Base-by-base conservation (phyloP, 2,329 filamentous ascomycete genomes). In the Keithomyces neogunnii region DNA sequence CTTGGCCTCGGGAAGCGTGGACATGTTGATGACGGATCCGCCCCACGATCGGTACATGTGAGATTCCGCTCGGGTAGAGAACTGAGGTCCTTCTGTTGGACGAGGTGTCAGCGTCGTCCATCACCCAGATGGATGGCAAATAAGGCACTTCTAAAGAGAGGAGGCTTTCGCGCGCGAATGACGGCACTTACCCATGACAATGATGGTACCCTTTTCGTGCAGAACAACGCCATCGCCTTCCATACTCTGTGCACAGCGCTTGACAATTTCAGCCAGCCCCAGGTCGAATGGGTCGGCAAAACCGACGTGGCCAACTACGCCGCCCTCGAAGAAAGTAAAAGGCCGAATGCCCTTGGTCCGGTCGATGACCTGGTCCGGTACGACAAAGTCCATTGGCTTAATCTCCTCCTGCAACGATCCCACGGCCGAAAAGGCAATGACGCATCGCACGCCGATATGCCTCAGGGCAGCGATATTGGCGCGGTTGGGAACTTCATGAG, bases 381-480 rank as follows among this genome's bases (percentile, higher is more conserved):
- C 80, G 48, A 97, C 88, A 69, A 99, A 99, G 75, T 99, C 93
- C 72, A 93, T 86, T 43, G 93, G 93, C 72, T 88, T 89, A 69
- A 99, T 92, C 64, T 89, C 82, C 74, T 96, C 93, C 66, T 87
- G 89, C 66, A 99, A 75, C 63, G 86, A 92, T 56, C 93, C 93
- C 52, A 99, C 93, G 47, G 93, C 93, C 57, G 86, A 92, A 75
- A 99, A 99, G 57, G 92, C 90, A 65, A 99, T 88, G 67, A 97
- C 82, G 66, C 84, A 88, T 63, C 91, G 85, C 45, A 97, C 93
- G 59, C 93, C 93, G 55, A 99, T 77, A 62, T 82, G 84, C 58
- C 93, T 85, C 56, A 99, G 78, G n/a, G 93, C 93, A n/a, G 93
- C 92, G 63, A 99, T 95, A 75, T 97, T 99, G 70, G 93, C 93